Base-by-base conservation (phyloP, 495 filamentous ascomycete genomes). In the Penicillium riverlandense region DNA sequence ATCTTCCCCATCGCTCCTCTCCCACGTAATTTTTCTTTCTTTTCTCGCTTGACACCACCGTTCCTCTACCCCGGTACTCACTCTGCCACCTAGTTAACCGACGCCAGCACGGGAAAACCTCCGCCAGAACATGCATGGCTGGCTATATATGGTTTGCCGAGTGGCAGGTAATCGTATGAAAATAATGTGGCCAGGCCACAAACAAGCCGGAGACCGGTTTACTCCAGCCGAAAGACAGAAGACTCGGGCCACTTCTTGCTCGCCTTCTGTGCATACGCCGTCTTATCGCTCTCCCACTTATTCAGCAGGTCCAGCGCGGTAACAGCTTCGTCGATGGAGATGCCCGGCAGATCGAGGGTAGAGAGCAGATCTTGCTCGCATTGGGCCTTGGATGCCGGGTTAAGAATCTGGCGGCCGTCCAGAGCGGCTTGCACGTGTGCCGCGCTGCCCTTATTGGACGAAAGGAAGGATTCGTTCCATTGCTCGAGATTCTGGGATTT, bases 181-280 rank as follows among this genome's bases (percentile, higher is more conserved):
- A 22, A 22, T 22, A 22, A 22, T 22, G 22, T 22, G 22, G 22
- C 4, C 22, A 22, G 4, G 22, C 4, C 22, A 4, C 22, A 22
- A 4, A 4, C 2, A 22, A 22, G 4, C 22, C 22, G 22, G 22
- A 22, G 22, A 22, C 22, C 4, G 22, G 22, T 33, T 58, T 45
- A 70, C 31, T 59, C 49, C 40, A 61, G 39, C 39, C 58, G 49
- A 50, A 90, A 88, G 6, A 74, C 61, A 1, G 73, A 77, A 12
- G 84, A 82, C 56, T 88, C 76, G 1, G 83, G 82, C 82, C 87
- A 94, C 70, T 78, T 81, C 51, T 71, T 62, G 41, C 67, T 68
- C n/a, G 85, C 85, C 39, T 78, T 78, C 40, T 79, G 62, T 33
- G 75, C 65, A 56, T 88, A 91, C 15, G 66, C 65, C 4, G 78